Base-by-base conservation (phyloP, 345 rosid species). In the Dipteronia dyeriana region DNA sequence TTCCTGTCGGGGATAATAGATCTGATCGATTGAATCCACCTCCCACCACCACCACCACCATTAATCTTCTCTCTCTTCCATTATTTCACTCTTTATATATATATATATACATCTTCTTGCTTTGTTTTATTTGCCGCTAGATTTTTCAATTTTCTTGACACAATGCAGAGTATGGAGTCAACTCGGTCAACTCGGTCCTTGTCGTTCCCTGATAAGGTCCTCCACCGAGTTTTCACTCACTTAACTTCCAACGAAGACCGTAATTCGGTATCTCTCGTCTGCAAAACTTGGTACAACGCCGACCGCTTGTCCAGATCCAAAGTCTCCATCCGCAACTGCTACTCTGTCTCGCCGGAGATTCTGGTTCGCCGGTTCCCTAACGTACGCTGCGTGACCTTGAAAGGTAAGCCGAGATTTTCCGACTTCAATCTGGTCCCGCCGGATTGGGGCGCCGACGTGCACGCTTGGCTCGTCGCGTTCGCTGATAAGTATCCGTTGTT, bases 371-470 rank as follows among this genome's bases (percentile, higher is more conserved):
- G 95, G 68, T 91, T 91, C 74, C 89, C 90, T 0, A 86, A 75
- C 13, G 84, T 91, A 38, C 80, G 86, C 73, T 79, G 90, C 80
- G 88, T 91, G 41, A 86, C 88, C 29, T 77, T 91, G 54, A 91
- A 91, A 70, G 95, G 95, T 75, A 89, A 89, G 81, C 95, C 95
- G 3, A 80, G 93, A 20, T 91, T 91, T 77, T 83, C 93, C 6
- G 95, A 91, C 71, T 91, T 91, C 82, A 88, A 86, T 75, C 78
- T 91, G 71, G 90, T 91, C 8, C 95, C 95, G 4, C 75, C 74
- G 29, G 79, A 89, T 25, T 91, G 95, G 95, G 95, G 95, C 0
- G 95, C 91, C 25, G 86, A 91, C 80, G 78, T 89, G 3, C 86
- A 83, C 3, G 63, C 87, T 0, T 91, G 95, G 95, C 86, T 91